phyloP scores from a whole-genome alignment of 768 basidiomycete species.

The Symmetrospora coprosmae region DNA sequence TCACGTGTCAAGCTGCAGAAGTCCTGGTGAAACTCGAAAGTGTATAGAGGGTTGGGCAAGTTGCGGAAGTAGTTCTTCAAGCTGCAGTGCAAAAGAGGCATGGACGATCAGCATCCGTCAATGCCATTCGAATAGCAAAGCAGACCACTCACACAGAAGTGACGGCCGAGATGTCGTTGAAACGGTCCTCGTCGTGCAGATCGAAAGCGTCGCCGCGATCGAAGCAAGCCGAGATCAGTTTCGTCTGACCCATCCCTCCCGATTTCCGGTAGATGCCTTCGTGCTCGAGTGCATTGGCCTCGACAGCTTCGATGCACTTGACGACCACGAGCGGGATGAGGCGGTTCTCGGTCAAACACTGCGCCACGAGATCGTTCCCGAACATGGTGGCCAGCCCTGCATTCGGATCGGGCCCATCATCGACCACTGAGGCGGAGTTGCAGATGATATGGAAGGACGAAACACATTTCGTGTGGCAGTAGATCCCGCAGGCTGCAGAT shows the following conservation, averaged over 20 bases:
- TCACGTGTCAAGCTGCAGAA: slow-evolving; percentile 62
- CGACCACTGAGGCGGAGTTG: slow-evolving; percentile 8
- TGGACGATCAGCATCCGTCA: neutral
- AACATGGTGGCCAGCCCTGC: slow-evolving; percentile 66
- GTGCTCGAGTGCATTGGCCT: slow-evolving; percentile 73
- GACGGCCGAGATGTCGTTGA: slow-evolving; percentile 93
- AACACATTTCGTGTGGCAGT: slow-evolving; percentile 70
- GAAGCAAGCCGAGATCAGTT: slow-evolving; percentile 83
- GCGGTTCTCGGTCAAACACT: slow-evolving; percentile 44
- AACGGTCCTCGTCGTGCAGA: slow-evolving; percentile 66
- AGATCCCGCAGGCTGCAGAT: slow-evolving; percentile 58
- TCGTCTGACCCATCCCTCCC: slow-evolving; percentile 80
- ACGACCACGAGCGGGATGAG: slow-evolving; percentile 73
- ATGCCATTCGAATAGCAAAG: neutral
- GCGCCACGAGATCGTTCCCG: slow-evolving; percentile 69
- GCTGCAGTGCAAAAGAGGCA: slow-evolving; percentile 39
- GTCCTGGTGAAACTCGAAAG: slow-evolving; percentile 76
- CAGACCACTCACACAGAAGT: slow-evolving; percentile 46
- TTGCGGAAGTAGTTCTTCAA: slow-evolving; percentile 90
- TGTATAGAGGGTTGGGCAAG: slow-evolving; percentile 79
- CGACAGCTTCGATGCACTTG: slow-evolving; percentile 91
- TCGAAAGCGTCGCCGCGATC: slow-evolving; percentile 80
- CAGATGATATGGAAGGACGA: slow-evolving; percentile 25
- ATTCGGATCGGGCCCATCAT: slow-evolving; percentile 33
- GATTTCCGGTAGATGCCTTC: slow-evolving; percentile 98